Evolutionary conservation across 176 grass and related monocot genomes (phyloP), one percentile per base, ranked within the genome.

Genomic region (Rhynchospora pubera): DNA sequence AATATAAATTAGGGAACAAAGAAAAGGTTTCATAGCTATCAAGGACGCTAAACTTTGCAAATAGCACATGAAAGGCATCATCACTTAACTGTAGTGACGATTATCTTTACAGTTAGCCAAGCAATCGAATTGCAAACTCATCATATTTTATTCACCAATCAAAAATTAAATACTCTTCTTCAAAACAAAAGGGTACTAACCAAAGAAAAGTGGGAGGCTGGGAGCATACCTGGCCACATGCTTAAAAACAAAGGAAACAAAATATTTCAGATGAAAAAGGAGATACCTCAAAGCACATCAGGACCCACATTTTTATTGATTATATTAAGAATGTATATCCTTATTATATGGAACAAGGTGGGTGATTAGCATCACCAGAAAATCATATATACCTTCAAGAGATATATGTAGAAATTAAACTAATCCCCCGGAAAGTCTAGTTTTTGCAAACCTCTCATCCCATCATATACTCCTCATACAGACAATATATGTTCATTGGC

Each of bases 201-300:
- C 22, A 55, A 76, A 7, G 23, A 55, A 26, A 76, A 55, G 12
- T 11, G 24, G 14, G 7, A 55, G 72, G 4, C 48, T 64, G 78
- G 44, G 8, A 28, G 7, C 79, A 82, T 16, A 50, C 60, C 60
- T 82, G 79, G 79, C 79, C 79, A 82, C 79, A 66, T 82, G 79
- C 39, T 50, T 65, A 48, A 81, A 81, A 42, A 48, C 57, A 51
- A 81, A 46, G 78, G 2, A 62, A 81, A 61, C 53, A 28, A 62
- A 79, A 79, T 21, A 43, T 26, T 44, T 44, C 14, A 23, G 39
- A 10, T 81, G 57, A 39, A 62, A 42, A 80, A 61, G 9, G 9
- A 81, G 46, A 74, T 51, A 51, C 45, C 72, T 22, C 13, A 61
- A 62, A 60, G 57, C 16, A 5, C 10, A 62, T 24, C 6, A 65